These are phyloP conservation scores for Boechera stricta DNA, from an alignment of 345 rosid species.

Conservation along the genomic window DNA sequence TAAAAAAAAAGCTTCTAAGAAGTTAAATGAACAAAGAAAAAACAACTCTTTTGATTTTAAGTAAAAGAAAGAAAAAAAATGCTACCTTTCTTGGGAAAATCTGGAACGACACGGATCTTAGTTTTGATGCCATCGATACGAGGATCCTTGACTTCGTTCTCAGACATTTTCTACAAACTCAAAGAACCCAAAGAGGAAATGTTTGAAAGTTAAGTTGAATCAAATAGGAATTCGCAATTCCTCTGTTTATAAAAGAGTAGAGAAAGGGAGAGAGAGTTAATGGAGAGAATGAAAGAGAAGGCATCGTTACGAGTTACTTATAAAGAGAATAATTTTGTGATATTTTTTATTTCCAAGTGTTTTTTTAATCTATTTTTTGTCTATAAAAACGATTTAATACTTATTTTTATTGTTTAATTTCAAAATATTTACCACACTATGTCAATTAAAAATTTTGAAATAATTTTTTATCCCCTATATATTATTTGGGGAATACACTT, in stretches of 20 bases:
- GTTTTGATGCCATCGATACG: slow-evolving; percentile 71
- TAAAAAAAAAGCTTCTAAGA: background rate
- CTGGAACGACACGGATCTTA: slow-evolving; percentile 84
- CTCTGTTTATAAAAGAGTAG: background rate
- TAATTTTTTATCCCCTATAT: too few species aligned
- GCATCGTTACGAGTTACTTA: background rate
- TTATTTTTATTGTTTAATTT: background rate
- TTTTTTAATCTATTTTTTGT: background rate
- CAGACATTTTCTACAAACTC: slow-evolving; percentile 26
- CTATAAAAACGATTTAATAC: background rate
- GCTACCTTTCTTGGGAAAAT: slow-evolving; percentile 83
- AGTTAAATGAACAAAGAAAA: too few species aligned
- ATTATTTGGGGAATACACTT: too few species aligned
- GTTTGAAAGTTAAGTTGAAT: background rate
- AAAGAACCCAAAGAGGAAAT: background rate
- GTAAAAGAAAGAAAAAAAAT: background rate
- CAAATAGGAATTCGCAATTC: background rate
- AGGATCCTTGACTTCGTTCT: slow-evolving; percentile 51
- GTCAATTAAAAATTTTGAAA: background rate
- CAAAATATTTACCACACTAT: background rate
- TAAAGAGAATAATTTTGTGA: background rate
- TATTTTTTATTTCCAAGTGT: background rate
- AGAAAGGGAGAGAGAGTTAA: background rate
- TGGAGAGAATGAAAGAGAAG: background rate
- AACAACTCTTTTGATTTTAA: background rate